phyloP scores from a whole-genome alignment of 768 basidiomycete genomes.

The Dendrothele bispora region DNA sequence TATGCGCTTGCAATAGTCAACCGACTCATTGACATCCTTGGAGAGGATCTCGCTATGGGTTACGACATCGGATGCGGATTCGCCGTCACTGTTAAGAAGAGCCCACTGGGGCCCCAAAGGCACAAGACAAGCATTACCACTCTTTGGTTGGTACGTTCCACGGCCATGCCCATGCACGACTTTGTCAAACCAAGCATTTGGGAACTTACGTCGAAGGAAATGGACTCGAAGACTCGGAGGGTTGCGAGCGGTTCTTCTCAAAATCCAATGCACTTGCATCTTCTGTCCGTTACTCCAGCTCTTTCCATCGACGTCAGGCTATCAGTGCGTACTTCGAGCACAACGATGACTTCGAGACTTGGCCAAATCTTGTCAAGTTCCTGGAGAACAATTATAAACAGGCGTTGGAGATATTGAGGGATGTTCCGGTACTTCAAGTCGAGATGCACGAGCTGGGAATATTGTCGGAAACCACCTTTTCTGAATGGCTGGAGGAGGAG shows the following conservation, averaged over 20 bases:
- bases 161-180: conserved; percentile 18
- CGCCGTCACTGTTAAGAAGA: conserved; percentile 16
- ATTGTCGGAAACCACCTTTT: background rate
- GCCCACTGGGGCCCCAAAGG: conserved; percentile 8
- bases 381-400: conserved; percentile 13
- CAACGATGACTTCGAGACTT: background rate
- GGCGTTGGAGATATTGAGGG: conserved; percentile 5
- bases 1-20: conserved; percentile 1
- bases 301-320: conserved; percentile 15
- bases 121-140: background rate
- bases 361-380: conserved; percentile 6
- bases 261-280: conserved; percentile 9
- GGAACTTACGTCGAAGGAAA: conserved; percentile 11
- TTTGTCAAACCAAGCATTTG: conserved; percentile 18
- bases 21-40: background rate
- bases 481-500: conserved; percentile 12
- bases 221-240: conserved; percentile 19
- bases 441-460: conserved; percentile 7
- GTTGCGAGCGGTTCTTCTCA: conserved; percentile 11
- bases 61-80: conserved; percentile 26
- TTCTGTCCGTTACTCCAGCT: conserved; percentile 7
- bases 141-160: conserved; percentile 13
- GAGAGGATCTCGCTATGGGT: background rate
- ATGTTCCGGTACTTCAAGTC: background rate
- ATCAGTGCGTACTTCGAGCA: background rate